phyloP scores from a whole-genome alignment of 257 asterid genomes.

The Solanum sparsipilum region DNA sequence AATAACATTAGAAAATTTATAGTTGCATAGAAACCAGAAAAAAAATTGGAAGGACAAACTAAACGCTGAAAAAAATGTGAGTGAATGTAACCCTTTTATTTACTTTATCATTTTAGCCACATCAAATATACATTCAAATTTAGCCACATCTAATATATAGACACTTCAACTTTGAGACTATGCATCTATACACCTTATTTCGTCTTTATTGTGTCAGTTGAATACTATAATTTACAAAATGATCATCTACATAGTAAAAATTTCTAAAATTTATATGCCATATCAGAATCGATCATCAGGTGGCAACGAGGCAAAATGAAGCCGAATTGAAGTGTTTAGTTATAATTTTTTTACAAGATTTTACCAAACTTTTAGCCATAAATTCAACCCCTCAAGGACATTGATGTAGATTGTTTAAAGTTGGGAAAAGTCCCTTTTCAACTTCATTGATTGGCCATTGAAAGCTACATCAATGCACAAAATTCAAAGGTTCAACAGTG shows the following conservation, averaged over 20 bases:
- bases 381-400: neutral
- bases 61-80: too few relatives aligned
- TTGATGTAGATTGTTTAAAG: neutral
- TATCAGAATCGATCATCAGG: neutral
- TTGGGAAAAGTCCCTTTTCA: neutral
- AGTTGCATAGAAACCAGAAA: too few relatives aligned
- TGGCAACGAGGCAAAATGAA: accelerated
- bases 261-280: neutral
- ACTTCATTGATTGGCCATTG: neutral
- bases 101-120: neutral
- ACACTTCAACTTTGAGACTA: too few relatives aligned
- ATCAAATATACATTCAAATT: neutral
- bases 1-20: neutral
- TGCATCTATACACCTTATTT: neutral
- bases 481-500: neutral
- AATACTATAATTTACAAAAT: neutral
- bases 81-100: too few relatives aligned
- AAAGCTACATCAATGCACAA: neutral
- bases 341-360: neutral
- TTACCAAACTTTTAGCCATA: neutral
- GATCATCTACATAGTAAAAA: neutral
- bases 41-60: too few relatives aligned
- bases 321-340: neutral
- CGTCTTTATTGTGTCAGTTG: neutral
- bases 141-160: neutral